phyloP scores from a whole-genome alignment of 768 basidiomycete genomes.

The Boletus subcaerulescens region DNA sequence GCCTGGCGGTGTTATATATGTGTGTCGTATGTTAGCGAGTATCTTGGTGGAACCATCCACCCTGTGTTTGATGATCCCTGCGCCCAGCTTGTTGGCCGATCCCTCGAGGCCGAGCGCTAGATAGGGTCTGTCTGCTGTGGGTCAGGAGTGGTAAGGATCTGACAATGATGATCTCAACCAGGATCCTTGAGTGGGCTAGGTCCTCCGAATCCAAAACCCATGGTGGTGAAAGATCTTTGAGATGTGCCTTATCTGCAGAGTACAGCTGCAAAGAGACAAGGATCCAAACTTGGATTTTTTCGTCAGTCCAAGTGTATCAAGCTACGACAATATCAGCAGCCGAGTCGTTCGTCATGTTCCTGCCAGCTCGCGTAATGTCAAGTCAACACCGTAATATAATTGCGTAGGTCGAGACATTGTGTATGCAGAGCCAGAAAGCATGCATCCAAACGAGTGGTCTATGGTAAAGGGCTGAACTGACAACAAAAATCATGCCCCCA shows the following conservation, averaged over 20 bases:
- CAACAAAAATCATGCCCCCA: constrained; percentile 2
- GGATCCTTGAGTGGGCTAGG: constrained; percentile 30
- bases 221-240: constrained; percentile 18
- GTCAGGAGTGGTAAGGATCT: constrained; percentile 11
- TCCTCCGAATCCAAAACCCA: constrained; percentile 5
- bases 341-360: not conserved
- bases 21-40: constrained; percentile 91
- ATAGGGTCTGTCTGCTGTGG: constrained; percentile 54
- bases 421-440: constrained; percentile 7
- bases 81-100: constrained; percentile 96
- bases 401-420: constrained; percentile 2
- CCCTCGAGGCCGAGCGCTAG: constrained; percentile 97
- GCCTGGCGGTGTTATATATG: constrained; percentile 98
- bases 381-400: constrained; percentile 8
- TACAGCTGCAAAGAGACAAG: no score
- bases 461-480: constrained; percentile 19
- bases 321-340: not conserved
- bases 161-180: constrained; percentile 25
- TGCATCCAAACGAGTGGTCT: constrained; percentile 21
- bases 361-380: not conserved
- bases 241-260: not conserved
- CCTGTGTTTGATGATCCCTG: constrained; percentile 84
- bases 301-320: not conserved
- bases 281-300: not conserved
- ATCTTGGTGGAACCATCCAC: constrained; percentile 71